Evolutionary conservation across 805 yeast genomes (phyloP).

Genomic region (Starmerella khaoyaiensis): DNA sequence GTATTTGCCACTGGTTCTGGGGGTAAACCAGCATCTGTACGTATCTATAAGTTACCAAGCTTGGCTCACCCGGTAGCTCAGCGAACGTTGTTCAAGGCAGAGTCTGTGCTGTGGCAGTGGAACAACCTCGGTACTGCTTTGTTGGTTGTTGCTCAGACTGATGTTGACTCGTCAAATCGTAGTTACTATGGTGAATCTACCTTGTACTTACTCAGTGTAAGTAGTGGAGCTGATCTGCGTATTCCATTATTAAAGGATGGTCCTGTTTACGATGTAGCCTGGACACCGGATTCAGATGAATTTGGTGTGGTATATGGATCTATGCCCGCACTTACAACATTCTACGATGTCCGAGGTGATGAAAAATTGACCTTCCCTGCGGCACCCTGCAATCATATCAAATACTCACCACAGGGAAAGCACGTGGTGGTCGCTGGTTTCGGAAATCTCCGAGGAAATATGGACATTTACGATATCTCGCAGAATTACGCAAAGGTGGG

Average conservation of each 20-base stretch:
- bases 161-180: slow-evolving; percentile 86
- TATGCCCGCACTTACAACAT: slow-evolving; percentile 93
- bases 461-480: slow-evolving; percentile 87
- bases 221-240: slow-evolving; percentile 68
- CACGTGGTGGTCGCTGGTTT: slow-evolving; percentile 90
- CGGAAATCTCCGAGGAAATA: slow-evolving; percentile 94
- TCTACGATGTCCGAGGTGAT: slow-evolving; percentile 90
- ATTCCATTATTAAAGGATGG: slow-evolving; percentile 83
- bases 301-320: slow-evolving; percentile 95
- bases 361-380: slow-evolving; percentile 70
- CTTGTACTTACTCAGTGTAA: slow-evolving; percentile 76
- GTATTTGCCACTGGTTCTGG: slow-evolving; percentile 75
- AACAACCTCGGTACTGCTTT: slow-evolving; percentile 87
- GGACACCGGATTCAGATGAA: slow-evolving; percentile 94
- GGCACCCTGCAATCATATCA: slow-evolving; percentile 76
- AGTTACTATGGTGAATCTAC: slow-evolving; percentile 96
- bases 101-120: slow-evolving; percentile 85
- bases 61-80: slow-evolving; percentile 66
- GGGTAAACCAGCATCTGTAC: slow-evolving; percentile 82
- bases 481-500: slow-evolving; percentile 68
- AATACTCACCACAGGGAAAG: slow-evolving; percentile 88
- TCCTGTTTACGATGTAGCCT: slow-evolving; percentile 91
- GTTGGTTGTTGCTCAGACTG: slow-evolving; percentile 86
- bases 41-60: slow-evolving; percentile 69
- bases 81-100: slow-evolving; percentile 91